A percentile compares a stretch with the other conserved stretches of the same genome.
phyloP scores from a whole-genome alignment of 441 rosid genomes.

The Brassica hybrid region DNA sequence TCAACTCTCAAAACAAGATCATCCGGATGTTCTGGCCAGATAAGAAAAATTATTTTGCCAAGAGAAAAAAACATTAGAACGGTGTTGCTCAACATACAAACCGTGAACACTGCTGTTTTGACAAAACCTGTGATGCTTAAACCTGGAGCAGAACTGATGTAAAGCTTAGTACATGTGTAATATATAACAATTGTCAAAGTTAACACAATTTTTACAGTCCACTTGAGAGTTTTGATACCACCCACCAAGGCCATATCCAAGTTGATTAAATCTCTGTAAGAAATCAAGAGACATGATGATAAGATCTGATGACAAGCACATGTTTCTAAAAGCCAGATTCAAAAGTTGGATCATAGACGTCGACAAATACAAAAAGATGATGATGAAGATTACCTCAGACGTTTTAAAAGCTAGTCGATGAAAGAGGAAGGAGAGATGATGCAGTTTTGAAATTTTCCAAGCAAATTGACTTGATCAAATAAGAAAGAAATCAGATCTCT shows the following conservation, averaged over 20 bases:
- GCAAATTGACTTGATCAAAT: slow-evolving; percentile 2
- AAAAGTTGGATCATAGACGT: not conserved
- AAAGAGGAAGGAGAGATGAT: not conserved
- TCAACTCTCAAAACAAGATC: not conserved
- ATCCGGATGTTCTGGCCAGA: slow-evolving; percentile 4
- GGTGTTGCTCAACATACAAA: not conserved
- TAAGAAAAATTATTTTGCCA: not conserved
- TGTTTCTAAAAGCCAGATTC: not conserved
- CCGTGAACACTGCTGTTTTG: not conserved
- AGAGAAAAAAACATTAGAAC: not conserved
- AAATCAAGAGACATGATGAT: not conserved
- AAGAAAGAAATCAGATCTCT: no score
- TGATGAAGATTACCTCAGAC: slow-evolving; percentile 6
- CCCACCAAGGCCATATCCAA: not conserved
- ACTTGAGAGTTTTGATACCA: not conserved
- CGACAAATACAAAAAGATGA: not conserved
- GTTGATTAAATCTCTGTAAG: not conserved
- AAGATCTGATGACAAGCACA: not conserved
- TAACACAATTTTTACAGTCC: not conserved
- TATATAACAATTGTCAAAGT: not conserved
- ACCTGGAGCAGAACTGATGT: not conserved
- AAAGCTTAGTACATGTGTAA: not conserved
- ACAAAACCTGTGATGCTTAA: not conserved
- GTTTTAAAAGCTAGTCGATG: not conserved
- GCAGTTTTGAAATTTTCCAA: not conserved